These are phyloP conservation scores for Paramyrothecium sp. DNA, from an alignment of 2,329 filamentous ascomycete genomes.

Conservation along the genomic window DNA sequence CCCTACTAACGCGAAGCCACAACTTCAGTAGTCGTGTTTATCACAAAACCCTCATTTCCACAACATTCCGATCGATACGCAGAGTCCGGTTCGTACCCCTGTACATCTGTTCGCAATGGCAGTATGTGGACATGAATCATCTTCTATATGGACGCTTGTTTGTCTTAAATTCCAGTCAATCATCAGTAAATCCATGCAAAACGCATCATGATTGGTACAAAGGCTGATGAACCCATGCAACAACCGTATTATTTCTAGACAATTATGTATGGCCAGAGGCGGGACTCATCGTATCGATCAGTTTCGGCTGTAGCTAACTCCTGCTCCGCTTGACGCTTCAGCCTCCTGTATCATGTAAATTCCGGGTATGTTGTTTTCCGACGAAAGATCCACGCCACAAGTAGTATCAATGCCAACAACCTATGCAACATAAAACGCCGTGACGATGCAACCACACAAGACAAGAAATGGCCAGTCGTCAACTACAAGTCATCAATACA, in stretches of 20 bases:
- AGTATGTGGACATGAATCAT: too few relatives aligned
- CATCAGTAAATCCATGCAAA: too few relatives aligned
- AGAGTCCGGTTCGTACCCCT: too few relatives aligned
- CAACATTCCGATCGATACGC: too few relatives aligned
- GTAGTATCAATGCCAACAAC: neutral
- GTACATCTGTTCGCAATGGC: too few relatives aligned
- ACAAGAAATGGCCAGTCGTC: neutral
- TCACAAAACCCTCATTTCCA: too few relatives aligned
- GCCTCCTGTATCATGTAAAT: neutral
- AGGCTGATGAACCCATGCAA: too few relatives aligned
- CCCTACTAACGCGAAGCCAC: too few relatives aligned
- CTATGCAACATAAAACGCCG: neutral
- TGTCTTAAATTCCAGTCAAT: too few relatives aligned
- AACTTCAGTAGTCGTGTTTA: too few relatives aligned
- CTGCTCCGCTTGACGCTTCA: neutral
- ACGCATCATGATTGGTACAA: too few relatives aligned
- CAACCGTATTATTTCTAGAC: neutral
- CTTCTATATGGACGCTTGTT: too few relatives aligned
- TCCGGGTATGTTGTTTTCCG: slow-evolving; percentile 1
- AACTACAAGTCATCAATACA: neutral
- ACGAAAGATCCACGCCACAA: neutral
- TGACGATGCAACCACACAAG: neutral
- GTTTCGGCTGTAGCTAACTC: neutral
- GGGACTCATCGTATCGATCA: neutral
- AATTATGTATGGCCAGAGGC: neutral